A percentile compares a stretch with the other conserved stretches of the same genome.
These are phyloP conservation scores for Clavispora carvajalis DNA, from an alignment of 805 yeast species.

Conservation along the genomic window DNA sequence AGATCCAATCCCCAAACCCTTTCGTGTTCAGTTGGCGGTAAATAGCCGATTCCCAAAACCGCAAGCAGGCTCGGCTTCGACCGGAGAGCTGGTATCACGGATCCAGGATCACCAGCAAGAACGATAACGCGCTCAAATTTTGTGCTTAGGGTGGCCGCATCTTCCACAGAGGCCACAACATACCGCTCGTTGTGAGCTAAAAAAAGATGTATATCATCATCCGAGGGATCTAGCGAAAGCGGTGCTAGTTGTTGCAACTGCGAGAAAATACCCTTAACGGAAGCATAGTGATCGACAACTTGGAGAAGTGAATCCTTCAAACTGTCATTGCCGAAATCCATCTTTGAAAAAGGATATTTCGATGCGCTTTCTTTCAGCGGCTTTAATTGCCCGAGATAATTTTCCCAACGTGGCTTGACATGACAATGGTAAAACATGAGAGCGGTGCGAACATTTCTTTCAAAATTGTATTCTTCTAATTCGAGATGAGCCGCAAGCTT, in stretches of 20 bases:
- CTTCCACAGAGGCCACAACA: neutral
- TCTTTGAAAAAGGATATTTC: slow-evolving; percentile 9
- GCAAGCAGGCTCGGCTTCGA: neutral
- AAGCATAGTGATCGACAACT: slow-evolving; percentile 6
- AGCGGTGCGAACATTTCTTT: slow-evolving; percentile 14
- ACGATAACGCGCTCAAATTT: slow-evolving; percentile 6
- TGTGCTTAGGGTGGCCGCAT: neutral
- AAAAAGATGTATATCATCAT: slow-evolving; percentile 1
- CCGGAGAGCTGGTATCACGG: neutral
- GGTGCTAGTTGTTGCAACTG: slow-evolving; percentile 5
- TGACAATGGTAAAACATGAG: slow-evolving; percentile 16
- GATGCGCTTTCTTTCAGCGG: neutral
- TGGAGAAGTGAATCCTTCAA: neutral
- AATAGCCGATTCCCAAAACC: neutral
- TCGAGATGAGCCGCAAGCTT: slow-evolving; percentile 13
- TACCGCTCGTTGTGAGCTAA: neutral
- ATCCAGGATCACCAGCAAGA: neutral
- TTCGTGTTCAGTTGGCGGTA: neutral
- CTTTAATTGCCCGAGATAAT: slow-evolving; percentile 5
- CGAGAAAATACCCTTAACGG: slow-evolving; percentile 6
- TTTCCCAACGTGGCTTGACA: slow-evolving; percentile 16
- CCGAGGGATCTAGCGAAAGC: neutral
- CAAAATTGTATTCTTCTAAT: slow-evolving; percentile 12
- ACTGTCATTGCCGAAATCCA: neutral
- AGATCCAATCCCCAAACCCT: too few relatives aligned